Evolutionary conservation across 2,329 filamentous ascomycete genomes (phyloP).

Genomic region (Xylaria sp.): DNA sequence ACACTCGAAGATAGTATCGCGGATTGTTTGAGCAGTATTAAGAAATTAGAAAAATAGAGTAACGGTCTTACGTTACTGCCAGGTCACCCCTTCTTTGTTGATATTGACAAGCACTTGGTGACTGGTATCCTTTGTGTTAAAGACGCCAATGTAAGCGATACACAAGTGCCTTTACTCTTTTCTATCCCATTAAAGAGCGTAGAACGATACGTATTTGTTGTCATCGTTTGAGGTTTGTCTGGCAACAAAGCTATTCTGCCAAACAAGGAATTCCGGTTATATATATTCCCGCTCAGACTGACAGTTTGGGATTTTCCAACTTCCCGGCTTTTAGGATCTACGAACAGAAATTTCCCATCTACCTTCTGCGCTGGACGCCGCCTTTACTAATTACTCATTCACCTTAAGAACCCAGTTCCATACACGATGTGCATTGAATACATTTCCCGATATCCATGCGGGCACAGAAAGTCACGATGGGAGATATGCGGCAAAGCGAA

Average conservation of each 20-base stretch:
- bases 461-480: slow-evolving; percentile 26
- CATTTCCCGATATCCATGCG: slow-evolving; percentile 36
- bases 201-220: neutral
- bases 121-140: neutral
- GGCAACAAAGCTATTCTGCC: neutral
- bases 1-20: slow-evolving; percentile 40
- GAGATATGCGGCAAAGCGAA: slow-evolving; percentile 32
- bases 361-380: neutral
- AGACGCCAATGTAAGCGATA: neutral
- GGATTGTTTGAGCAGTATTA: slow-evolving; percentile 32
- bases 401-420: neutral
- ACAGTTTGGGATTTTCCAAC: too few relatives aligned
- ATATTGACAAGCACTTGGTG: neutral
- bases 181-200: neutral
- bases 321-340: neutral
- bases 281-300: neutral
- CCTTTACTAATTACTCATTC: neutral
- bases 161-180: neutral
- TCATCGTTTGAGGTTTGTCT: neutral
- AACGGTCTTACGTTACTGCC: neutral
- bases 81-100: neutral
- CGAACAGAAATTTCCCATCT: neutral
- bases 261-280: neutral
- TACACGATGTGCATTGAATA: slow-evolving; percentile 23
- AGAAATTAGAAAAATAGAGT: slow-evolving; percentile 4